A percentile compares a stretch with the other conserved stretches of the same genome.
These are phyloP conservation scores for Myrica gale DNA, from an alignment of 306 rosid genomes.

Conservation along the genomic window DNA sequence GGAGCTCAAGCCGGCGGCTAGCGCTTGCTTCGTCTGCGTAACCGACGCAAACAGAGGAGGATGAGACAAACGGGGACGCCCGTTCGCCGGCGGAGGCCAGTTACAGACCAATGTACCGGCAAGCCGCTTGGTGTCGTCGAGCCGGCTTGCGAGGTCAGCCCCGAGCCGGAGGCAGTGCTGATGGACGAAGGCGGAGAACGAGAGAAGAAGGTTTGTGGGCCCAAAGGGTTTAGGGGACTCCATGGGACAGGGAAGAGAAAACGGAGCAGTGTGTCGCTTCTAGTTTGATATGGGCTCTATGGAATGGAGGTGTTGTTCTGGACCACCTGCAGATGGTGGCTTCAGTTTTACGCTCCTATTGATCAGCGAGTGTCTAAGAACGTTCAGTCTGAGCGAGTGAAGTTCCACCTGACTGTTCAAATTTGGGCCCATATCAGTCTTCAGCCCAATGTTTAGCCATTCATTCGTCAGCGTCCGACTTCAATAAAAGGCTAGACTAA, in stretches of 20 bases:
- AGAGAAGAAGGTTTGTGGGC: slow-evolving; percentile 60
- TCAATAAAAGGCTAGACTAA: background rate
- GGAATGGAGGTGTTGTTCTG: no score
- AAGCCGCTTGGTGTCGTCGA: slow-evolving; percentile 57
- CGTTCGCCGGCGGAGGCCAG: slow-evolving; percentile 16
- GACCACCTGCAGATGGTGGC: no score
- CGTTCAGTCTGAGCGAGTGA: background rate
- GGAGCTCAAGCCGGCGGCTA: slow-evolving; percentile 64
- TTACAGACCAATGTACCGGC: slow-evolving; percentile 48
- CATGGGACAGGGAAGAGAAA: slow-evolving; percentile 17
- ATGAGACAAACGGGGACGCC: slow-evolving; percentile 27
- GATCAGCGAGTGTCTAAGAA: no score
- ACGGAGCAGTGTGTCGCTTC: background rate
- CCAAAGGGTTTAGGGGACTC: slow-evolving; percentile 53
- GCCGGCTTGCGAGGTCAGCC: slow-evolving; percentile 53
- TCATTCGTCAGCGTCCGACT: background rate
- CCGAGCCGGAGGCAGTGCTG: slow-evolving; percentile 63
- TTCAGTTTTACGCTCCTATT: no score
- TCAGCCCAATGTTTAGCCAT: background rate
- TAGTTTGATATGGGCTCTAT: background rate
- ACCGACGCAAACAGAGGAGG: slow-evolving; percentile 43
- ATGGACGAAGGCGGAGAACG: slow-evolving; percentile 64
- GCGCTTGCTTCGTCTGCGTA: slow-evolving; percentile 50
- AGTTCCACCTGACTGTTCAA: background rate
- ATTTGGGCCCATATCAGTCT: background rate